Evolutionary conservation across 2,329 filamentous ascomycete species (phyloP).

Genomic region (Colletotrichum aenigma): DNA sequence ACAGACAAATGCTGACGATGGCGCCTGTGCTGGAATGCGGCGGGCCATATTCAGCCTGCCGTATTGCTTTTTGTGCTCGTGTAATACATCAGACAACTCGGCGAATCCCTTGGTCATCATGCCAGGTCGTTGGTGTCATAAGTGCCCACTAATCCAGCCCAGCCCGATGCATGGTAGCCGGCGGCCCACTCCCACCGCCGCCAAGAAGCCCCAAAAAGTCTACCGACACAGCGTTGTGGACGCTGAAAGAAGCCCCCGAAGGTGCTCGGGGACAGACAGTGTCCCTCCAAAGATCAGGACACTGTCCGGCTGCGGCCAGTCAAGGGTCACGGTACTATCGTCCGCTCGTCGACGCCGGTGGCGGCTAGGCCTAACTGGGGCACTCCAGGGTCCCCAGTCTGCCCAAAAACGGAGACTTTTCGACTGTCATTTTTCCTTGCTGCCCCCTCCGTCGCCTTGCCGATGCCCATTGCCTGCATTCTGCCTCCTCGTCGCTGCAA

Average conservation of each 20-base stretch:
- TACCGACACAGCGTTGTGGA: neutral
- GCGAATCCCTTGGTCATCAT: neutral
- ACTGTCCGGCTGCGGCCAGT: slow-evolving; percentile 11
- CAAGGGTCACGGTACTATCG: neutral
- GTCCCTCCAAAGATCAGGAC: neutral
- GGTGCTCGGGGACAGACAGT: neutral
- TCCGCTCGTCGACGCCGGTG: neutral
- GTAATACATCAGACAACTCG: neutral
- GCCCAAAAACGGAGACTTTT: slow-evolving; percentile 1
- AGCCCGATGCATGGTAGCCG: neutral
- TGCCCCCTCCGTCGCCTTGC: neutral
- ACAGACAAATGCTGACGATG: neutral
- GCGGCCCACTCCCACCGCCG: neutral
- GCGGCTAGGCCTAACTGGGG: slow-evolving; percentile 2
- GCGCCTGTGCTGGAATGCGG: neutral
- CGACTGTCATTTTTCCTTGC: slow-evolving; percentile 4
- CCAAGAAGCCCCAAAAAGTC: neutral
- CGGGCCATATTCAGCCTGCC: neutral
- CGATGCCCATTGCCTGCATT: neutral
- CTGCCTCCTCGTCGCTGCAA: neutral
- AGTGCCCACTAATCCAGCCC: neutral
- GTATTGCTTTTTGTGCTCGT: neutral
- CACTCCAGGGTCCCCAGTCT: neutral
- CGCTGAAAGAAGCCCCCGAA: neutral
- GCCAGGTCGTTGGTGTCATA: neutral